Conservation (phyloP, 768 basidiomycete genomes). For the Lactarius hatsudake region DNA sequence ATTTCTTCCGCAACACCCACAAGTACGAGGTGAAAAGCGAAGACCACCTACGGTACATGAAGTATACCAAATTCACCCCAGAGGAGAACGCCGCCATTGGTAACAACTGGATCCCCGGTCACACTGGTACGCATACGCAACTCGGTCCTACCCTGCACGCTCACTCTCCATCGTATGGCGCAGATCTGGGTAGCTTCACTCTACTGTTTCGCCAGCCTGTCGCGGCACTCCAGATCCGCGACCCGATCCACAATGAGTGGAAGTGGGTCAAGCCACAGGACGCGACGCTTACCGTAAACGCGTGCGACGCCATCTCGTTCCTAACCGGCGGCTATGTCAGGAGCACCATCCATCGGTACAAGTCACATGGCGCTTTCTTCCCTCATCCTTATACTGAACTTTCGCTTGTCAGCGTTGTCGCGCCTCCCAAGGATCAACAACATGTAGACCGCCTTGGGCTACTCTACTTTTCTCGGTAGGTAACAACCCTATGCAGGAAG, state of each 20-base stretch:
- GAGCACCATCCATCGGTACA: conserved; percentile 42
- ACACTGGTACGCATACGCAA: conserved; percentile 37
- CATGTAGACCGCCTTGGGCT: conserved; percentile 51
- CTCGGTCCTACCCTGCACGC: background rate
- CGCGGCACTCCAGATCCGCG: conserved; percentile 50
- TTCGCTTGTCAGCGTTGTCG: conserved; percentile 36
- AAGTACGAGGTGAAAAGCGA: conserved; percentile 47
- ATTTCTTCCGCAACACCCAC: conserved; percentile 47
- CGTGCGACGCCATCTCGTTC: conserved; percentile 48
- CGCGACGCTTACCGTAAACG: conserved; percentile 48
- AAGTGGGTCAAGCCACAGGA: conserved; percentile 53
- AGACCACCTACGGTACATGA: conserved; percentile 54
- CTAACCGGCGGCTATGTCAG: conserved; percentile 49
- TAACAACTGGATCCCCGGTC: conserved; percentile 40
- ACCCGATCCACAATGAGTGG: conserved; percentile 47
- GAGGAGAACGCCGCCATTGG: conserved; percentile 41
- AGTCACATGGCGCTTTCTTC: background rate
- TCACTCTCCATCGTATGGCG: background rate
- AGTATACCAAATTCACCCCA: conserved; percentile 45
- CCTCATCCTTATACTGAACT: background rate
- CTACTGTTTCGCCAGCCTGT: conserved; percentile 56
- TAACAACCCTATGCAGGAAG: background rate
- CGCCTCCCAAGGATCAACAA: conserved; percentile 51
- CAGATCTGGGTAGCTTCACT: conserved; percentile 49
- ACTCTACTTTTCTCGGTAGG: conserved; percentile 46